Base-by-base conservation (phyloP, 1,139 yeast species). In the Saccharomyces hybrid region DNA sequence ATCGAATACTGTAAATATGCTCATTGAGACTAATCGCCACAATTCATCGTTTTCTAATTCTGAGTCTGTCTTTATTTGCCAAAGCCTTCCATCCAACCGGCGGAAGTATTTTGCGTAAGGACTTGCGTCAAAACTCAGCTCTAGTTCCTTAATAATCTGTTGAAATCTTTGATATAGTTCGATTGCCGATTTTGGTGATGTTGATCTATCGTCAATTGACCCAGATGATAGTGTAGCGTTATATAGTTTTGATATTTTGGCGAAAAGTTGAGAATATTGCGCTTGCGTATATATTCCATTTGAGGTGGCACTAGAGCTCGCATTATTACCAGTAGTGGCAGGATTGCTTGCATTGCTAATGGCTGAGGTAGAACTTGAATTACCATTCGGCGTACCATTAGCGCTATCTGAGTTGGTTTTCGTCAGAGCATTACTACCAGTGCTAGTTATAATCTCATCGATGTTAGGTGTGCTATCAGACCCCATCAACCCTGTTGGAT, bases 81-180 rank as follows among this genome's bases (percentile, higher is more conserved):
- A 64, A 41, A 62, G 47, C 27, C 62, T 61, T 23, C 61, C 63
- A 25, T 63, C 63, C 29, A 69, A 47, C 25, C 61, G 60, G 16
- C 57, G 59, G 53, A 69, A 68, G 57, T 66, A 69, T 50, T 61
- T 64, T n/a, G 63, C 59, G 54, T 69, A 68, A 13, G 71, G 70
- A 38, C 68, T 62, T 0, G 57, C 61, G 31, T 64, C 69, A 54
- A 58, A 63, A 47, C 69, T 63, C 46, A 67, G 56, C 42, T 64
- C 65, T 48, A 69, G 53, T 53, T 66, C 70, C 52, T 64, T 64
- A 8, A 68, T 54, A 6, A 68, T 68, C 54, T 66, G 70, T 50
- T 62, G 66, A 50, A 69, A 68, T 42, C 69, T 57, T 55, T 67
- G 70, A 54, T 61, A 68, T 38, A 69, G 56, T 54, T 68, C 71